Evolutionary conservation across 2,329 filamentous ascomycete species (phyloP), one percentile per base, ranked within the genome.

Genomic region (Didymella segeticola): DNA sequence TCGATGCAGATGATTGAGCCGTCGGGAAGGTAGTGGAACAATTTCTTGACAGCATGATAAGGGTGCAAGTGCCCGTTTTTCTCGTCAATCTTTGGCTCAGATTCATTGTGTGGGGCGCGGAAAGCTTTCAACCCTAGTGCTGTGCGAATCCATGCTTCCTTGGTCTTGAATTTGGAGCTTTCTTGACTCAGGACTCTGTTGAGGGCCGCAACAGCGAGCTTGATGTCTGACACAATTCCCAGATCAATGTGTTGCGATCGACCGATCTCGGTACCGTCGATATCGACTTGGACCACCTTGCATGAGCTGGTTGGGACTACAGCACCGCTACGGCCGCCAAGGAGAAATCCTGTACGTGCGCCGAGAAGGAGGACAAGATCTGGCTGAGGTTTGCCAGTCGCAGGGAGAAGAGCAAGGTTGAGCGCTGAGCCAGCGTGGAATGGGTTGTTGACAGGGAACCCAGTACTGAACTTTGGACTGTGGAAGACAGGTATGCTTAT

Each of bases 311-410:
- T 68, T 1, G 78, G 77, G 7, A 80, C 69, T 29, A 78, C 69
- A 23, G 68, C 69, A 12, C 74, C 74, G 31, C 65, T 65, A 14
- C 72, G 66, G 2, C 74, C 74, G 5, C 69, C 77, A 1, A 79
- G 70, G 20, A 75, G 68, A 62, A 79, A 76, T 19, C 77, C 77
- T 4, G 76, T 78, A 17, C 77, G 69, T 2, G 74, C 71, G 5
- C 76, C 77, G 1, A 80, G 64, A 0, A 80, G 66, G 3, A 80
- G 43, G 5, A 79, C 57, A 1, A 80, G 66, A 52, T 80, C 79
- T 7, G 78, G 75, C 30, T 68, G 63, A 2, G 69, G 59, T 10
- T 71, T 63, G 4, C 68, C 55, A 0, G 60, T 47, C 1, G 50
- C 52, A 5, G 65, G 49, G 4, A 79, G 67, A 3, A 68, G 47